phyloP scores from a whole-genome alignment of 139 green algal genomes.

The Gonium pectorale region DNA sequence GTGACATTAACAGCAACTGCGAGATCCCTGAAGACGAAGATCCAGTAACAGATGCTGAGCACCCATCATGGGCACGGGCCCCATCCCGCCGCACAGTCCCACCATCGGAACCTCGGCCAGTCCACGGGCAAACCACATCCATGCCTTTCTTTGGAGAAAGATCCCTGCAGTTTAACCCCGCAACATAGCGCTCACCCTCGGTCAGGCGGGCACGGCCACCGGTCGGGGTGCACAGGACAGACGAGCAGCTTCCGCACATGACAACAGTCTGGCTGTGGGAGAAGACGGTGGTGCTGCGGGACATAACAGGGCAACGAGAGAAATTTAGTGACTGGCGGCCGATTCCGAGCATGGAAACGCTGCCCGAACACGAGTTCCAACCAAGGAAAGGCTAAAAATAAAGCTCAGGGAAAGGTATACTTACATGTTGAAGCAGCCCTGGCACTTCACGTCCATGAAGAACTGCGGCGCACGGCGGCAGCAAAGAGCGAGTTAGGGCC shows the following conservation, averaged over 20 bases:
- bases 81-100: no score
- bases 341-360: not conserved
- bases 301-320: not conserved
- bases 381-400: not conserved
- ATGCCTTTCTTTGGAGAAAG: no score
- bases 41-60: no score
- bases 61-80: no score
- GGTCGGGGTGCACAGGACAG: conserved; percentile 97
- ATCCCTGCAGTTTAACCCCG: not conserved
- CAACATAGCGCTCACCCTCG: conserved; percentile 81
- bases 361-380: not conserved
- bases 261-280: conserved; percentile 97
- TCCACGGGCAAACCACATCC: no score
- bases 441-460: conserved; percentile 83
- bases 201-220: conserved; percentile 94
- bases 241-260: conserved; percentile 95
- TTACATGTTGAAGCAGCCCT: conserved; percentile 96
- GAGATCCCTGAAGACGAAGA: no score
- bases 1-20: no score
- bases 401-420: conserved; percentile 5
- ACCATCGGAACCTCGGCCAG: no score
- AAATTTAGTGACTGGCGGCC: conserved; percentile 16
- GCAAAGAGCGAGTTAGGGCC: no score
- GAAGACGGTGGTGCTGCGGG: conserved; percentile 98
- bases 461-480: conserved; percentile 54